phyloP scores from a whole-genome alignment of 208 protist species.

The Acanthamoeba lenticulata region DNA sequence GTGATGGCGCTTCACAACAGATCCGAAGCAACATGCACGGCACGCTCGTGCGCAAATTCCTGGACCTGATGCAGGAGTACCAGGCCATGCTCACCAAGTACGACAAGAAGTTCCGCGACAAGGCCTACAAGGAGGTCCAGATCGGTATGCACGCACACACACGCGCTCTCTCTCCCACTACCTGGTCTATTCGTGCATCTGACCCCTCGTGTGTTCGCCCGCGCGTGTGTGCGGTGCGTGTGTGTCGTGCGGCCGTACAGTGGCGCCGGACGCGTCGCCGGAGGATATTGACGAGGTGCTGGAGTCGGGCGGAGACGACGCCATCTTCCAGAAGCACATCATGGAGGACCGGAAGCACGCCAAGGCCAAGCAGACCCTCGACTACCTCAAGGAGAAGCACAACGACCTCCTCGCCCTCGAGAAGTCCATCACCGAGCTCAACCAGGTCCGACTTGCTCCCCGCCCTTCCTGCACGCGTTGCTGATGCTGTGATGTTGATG shows the following conservation, averaged over 20 bases:
- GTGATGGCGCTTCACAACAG: neutral
- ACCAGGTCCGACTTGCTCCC: too few relatives aligned
- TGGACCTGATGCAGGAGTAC: constrained; percentile 60
- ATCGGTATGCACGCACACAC: neutral
- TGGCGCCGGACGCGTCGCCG: constrained; percentile 22
- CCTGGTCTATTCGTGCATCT: neutral
- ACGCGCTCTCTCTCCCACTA: neutral
- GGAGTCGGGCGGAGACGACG: neutral
- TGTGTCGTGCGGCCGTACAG: neutral
- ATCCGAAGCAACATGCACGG: constrained; percentile 66
- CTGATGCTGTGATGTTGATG: too few relatives aligned
- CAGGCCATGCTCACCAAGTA: constrained; percentile 60
- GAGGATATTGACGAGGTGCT: constrained; percentile 56
- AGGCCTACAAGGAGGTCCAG: constrained; percentile 27
- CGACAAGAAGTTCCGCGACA: constrained; percentile 51
- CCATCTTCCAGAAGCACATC: constrained; percentile 61
- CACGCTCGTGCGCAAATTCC: constrained; percentile 46
- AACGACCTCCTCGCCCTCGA: constrained; percentile 42
- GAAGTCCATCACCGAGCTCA: constrained; percentile 40
- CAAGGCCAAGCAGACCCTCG: constrained; percentile 29
- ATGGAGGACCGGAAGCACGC: constrained; percentile 55
- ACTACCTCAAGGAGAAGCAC: constrained; percentile 60
- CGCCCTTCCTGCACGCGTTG: too few relatives aligned
- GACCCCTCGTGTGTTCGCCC: neutral
- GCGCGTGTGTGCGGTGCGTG: neutral